Evolutionary conservation across 2,329 filamentous ascomycete species (phyloP).

Genomic region (Fusarium domesticum): DNA sequence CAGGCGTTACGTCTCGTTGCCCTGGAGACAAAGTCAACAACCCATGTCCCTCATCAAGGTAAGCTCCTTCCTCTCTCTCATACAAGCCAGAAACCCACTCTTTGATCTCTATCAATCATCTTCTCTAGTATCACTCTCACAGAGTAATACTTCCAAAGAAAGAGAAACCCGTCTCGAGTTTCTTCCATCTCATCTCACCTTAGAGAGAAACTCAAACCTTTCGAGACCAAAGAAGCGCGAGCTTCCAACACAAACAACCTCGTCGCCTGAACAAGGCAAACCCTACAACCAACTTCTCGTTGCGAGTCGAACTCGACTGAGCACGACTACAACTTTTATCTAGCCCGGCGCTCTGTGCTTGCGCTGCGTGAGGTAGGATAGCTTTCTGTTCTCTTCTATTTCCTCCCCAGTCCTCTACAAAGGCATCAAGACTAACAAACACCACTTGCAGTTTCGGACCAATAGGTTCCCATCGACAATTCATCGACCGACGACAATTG

Average conservation of each 20-base stretch:
- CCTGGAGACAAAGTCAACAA: conserved; percentile 35
- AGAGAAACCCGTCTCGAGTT: conserved; percentile 7
- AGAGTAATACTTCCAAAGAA: conserved; percentile 15
- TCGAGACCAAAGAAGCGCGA: conserved; percentile 12
- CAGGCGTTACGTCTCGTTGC: background rate
- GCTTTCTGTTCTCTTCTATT: too few relatives aligned
- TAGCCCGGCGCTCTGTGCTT: conserved; percentile 78
- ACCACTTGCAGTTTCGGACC: conserved; percentile 42
- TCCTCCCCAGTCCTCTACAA: background rate
- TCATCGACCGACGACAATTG: conserved; percentile 49
- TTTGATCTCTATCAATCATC: conserved; percentile 19
- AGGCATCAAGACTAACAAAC: background rate
- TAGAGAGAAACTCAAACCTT: conserved; percentile 11
- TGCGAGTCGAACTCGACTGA: conserved; percentile 48
- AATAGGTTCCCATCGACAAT: conserved; percentile 50
- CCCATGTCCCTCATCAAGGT: conserved; percentile 15
- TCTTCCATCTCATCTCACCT: conserved; percentile 5
- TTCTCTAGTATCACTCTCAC: conserved; percentile 16
- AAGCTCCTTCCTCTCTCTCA: background rate
- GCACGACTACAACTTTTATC: conserved; percentile 40
- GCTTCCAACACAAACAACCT: conserved; percentile 16
- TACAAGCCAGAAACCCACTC: conserved; percentile 21
- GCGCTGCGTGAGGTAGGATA: conserved; percentile 73
- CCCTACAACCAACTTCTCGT: conserved; percentile 19
- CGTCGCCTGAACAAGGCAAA: conserved; percentile 36